Conservation (phyloP, 495 filamentous ascomycete genomes). For the Podospora pseudocomata region DNA sequence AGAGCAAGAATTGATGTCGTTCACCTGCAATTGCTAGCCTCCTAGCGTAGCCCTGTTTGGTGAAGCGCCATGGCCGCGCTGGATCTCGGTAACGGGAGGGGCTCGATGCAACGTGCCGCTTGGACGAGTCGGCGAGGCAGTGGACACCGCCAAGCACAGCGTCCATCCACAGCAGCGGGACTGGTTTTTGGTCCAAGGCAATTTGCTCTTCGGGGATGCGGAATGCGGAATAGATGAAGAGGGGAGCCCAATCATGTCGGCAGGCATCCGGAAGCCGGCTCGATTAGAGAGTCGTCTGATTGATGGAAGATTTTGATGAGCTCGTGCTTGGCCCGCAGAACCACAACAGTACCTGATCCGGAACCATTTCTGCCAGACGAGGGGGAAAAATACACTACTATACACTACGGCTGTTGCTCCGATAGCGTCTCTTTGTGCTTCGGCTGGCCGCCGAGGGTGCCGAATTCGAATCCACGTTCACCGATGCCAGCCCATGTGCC, state of each 20-base stretch:
- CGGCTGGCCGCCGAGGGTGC: not conserved
- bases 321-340: not conserved
- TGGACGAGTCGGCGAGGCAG: conserved; percentile 10
- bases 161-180: conserved; percentile 10
- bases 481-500: too few relatives aligned
- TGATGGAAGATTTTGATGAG: conserved; percentile 9
- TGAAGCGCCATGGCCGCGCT: conserved; percentile 5
- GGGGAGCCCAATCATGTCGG: conserved; percentile 10
- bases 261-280: conserved; percentile 16
- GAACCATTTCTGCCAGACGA: not conserved
- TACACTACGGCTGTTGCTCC: not conserved
- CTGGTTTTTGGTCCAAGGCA: not conserved
- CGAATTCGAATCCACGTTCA: not conserved
- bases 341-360: not conserved
- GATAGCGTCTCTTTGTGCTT: not conserved
- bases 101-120: conserved; percentile 11
- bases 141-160: conserved; percentile 11
- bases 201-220: not conserved
- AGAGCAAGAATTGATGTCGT: not conserved
- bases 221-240: not conserved
- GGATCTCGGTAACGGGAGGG: conserved; percentile 19
- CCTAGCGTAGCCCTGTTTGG: conserved; percentile 5
- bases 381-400: not conserved
- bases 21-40: not conserved
- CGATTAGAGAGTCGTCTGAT: conserved; percentile 13